These are phyloP conservation scores for Chlamydomonas schloesseri DNA, from an alignment of 139 green algal species.

Conservation along the genomic window DNA sequence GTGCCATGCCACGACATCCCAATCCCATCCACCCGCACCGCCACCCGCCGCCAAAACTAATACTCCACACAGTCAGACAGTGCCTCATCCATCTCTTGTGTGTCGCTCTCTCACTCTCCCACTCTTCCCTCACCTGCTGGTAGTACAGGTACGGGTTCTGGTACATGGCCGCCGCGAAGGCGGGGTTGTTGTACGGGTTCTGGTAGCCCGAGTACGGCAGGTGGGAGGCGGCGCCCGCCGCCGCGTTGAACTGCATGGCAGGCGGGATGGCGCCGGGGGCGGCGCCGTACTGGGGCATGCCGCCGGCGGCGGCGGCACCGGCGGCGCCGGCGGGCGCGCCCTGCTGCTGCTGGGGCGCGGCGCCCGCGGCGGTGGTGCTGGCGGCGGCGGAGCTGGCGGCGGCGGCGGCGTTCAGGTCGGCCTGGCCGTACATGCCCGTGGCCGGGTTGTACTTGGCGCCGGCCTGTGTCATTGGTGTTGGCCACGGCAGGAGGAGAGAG, in stretches of 20 bases:
- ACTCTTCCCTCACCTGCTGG: neutral
- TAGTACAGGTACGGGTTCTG: constrained; percentile 37
- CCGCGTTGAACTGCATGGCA: constrained; percentile 37
- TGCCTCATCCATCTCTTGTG: no score
- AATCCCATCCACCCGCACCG: no score
- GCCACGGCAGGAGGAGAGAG: no score
- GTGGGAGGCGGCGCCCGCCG: neutral
- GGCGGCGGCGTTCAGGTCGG: neutral
- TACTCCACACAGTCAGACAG: no score
- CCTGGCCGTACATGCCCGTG: constrained; percentile 40
- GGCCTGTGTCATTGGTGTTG: neutral
- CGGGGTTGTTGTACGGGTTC: constrained; percentile 22
- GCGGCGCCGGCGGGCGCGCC: neutral
- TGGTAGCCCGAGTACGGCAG: constrained; percentile 27
- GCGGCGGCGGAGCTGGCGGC: neutral
- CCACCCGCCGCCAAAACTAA: no score
- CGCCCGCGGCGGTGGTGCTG: neutral
- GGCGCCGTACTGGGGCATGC: constrained; percentile 20
- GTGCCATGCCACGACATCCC: no score
- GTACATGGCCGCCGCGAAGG: constrained; percentile 33
- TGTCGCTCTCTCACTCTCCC: neutral
- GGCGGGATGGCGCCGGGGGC: neutral
- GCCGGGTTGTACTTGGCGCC: constrained; percentile 38
- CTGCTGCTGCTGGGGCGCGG: neutral
- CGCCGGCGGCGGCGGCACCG: neutral